phyloP scores from a whole-genome alignment of 1,139 yeast species.

The Taphrina confusa region DNA sequence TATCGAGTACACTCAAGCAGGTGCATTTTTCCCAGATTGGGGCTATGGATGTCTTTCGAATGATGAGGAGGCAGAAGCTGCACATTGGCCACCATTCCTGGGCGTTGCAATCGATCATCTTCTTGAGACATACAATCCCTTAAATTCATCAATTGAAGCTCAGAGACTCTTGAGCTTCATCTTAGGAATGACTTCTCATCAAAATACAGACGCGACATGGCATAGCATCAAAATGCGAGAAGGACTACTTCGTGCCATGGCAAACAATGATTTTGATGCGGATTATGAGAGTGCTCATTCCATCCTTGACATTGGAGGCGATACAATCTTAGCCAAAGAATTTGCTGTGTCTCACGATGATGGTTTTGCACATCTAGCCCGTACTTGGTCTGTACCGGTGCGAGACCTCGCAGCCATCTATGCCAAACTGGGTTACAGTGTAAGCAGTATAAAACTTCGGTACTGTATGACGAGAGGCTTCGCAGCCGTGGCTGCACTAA shows the following conservation, averaged over 20 bases:
- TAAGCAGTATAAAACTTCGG: conserved; percentile 45
- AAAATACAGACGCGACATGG: conserved; percentile 63
- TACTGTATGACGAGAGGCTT: conserved; percentile 57
- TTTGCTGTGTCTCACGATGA: conserved; percentile 45
- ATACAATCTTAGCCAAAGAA: conserved; percentile 52
- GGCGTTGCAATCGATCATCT: conserved; percentile 51
- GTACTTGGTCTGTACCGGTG: conserved; percentile 53
- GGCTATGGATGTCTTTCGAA: conserved; percentile 57
- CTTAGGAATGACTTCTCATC: conserved; percentile 59
- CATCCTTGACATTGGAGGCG: conserved; percentile 61
- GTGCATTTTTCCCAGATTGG: conserved; percentile 65
- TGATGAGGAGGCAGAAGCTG: conserved; percentile 57
- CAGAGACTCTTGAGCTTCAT: conserved; percentile 53
- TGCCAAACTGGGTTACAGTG: conserved; percentile 45
- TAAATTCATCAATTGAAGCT: conserved; percentile 5
- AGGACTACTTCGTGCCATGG: conserved; percentile 55
- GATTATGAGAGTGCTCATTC: conserved; percentile 54
- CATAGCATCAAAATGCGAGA: conserved; percentile 58
- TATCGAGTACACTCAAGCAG: conserved; percentile 42
- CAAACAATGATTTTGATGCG: conserved; percentile 56
- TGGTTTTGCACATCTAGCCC: conserved; percentile 45
- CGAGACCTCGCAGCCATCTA: conserved; percentile 49
- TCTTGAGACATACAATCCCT: conserved; percentile 44
- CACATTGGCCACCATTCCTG: conserved; percentile 68
- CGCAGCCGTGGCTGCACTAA: conserved; percentile 53